Evolutionary conservation across 768 basidiomycete genomes (phyloP), one percentile per base, ranked within the genome.

Genomic region (Auricularia sp.): DNA sequence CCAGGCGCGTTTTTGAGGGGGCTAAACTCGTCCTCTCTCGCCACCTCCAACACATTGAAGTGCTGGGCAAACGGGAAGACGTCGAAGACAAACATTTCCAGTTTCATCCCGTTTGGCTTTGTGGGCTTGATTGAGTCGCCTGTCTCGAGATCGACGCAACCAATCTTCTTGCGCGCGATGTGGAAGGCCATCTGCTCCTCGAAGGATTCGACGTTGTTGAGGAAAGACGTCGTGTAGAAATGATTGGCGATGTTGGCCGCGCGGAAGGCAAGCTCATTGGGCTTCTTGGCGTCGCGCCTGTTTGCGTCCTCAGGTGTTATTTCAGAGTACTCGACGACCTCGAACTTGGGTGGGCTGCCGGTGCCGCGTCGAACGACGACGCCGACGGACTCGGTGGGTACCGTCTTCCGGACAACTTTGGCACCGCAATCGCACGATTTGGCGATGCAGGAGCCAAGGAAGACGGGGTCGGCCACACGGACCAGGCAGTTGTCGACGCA

Each of bases 401-500:
- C 78, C 4, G 85, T 76, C 74, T 99, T 99, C 56, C 91, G 91
- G 8, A 98, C 96, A 65, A 98, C 97, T 76, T 98, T 98, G 59
- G 93, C 91, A 42, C 93, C 93, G 72, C 92, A 96, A 70, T 93
- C 91, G 33, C 91, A 88, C 69, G 88, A 82, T 71, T 91, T 93
- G 64, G 80, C 77, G 77, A 98, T 91, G 78, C 92, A 90, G 78
- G 91, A 95, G 33, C 97, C 97, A 68, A 98, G 79, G 83, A 99
- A 99, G 72, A 94, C 85, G 14, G 97, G 97, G 74, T 99, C 97
- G 60, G 95, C 97, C 63, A 99, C 92, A 66, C 88, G 86, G 67
- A 98, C 97, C 65, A 99, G 89, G 76, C 97, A 98, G 80, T 99
- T 99, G 80, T 99, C 97, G 70, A 99, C 97, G 71, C 96, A 87